Evolutionary conservation across 2,329 filamentous ascomycete genomes (phyloP).

Genomic region (Penicillium sp.): DNA sequence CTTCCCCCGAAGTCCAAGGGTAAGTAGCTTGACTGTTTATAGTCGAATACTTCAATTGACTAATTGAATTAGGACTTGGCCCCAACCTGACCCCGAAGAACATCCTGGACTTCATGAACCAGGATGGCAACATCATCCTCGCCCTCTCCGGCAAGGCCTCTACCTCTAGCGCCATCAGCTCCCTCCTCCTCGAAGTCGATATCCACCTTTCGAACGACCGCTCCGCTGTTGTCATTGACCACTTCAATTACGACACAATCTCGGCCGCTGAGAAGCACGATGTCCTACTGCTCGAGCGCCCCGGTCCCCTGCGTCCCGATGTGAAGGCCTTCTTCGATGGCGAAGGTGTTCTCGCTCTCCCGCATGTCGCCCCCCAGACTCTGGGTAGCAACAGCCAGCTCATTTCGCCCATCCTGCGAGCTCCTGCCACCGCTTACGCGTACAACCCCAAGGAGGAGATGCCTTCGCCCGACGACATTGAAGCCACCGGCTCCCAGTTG

Average conservation of each 20-base stretch:
- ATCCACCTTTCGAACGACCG: slow-evolving; percentile 84
- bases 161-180: slow-evolving; percentile 71
- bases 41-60: slow-evolving; percentile 26
- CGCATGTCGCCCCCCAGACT: slow-evolving; percentile 75
- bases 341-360: slow-evolving; percentile 73
- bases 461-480: slow-evolving; percentile 73
- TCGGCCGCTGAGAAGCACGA: slow-evolving; percentile 83
- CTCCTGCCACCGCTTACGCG: slow-evolving; percentile 82
- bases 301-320: slow-evolving; percentile 64
- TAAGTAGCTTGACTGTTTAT: slow-evolving; percentile 34
- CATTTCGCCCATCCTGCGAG: slow-evolving; percentile 77
- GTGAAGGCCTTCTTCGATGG: slow-evolving; percentile 77
- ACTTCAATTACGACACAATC: slow-evolving; percentile 85
- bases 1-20: slow-evolving; percentile 90
- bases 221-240: slow-evolving; percentile 83
- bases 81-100: slow-evolving; percentile 82
- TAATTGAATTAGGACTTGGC: slow-evolving; percentile 67
- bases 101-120: slow-evolving; percentile 88
- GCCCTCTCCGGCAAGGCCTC: slow-evolving; percentile 72
- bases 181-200: slow-evolving; percentile 83
- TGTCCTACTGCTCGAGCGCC: slow-evolving; percentile 75
- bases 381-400: slow-evolving; percentile 75
- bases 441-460: slow-evolving; percentile 90
- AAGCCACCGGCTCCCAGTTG: slow-evolving; percentile 81
- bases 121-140: slow-evolving; percentile 86